Evolutionary conservation across 116 monocot genomes (phyloP).

Genomic region (Zostera marina): DNA sequence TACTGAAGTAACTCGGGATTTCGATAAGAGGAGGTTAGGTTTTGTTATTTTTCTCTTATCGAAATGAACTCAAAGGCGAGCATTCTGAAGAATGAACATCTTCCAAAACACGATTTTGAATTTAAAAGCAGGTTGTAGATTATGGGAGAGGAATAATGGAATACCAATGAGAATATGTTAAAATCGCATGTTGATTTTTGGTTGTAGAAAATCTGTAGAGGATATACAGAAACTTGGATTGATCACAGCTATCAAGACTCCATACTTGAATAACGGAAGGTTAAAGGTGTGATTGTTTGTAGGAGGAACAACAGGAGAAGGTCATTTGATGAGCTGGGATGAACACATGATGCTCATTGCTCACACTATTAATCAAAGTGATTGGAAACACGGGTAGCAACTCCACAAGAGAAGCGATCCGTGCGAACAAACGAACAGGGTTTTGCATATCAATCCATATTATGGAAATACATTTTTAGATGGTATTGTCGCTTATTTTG

Average conservation of each 20-base stretch:
- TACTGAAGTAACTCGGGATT: too few relatives aligned
- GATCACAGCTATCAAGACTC: conserved; percentile 79
- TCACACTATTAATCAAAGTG: conserved; percentile 67
- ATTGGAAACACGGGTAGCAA: conserved; percentile 88
- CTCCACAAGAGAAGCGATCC: conserved; percentile 74
- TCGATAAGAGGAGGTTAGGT: too few relatives aligned
- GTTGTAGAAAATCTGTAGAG: conserved; percentile 44
- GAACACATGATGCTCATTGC: conserved; percentile 92
- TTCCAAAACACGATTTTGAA: conserved; percentile 63
- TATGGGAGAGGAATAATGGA: too few relatives aligned
- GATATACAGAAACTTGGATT: conserved; percentile 56
- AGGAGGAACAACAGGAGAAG: conserved; percentile 90
- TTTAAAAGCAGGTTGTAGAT: conserved; percentile 67
- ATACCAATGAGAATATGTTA: too few relatives aligned
- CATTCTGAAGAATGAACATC: conserved; percentile 14
- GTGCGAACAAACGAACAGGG: conserved; percentile 83
- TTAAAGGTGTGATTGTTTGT: conserved; percentile 89
- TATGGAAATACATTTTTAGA: conserved; percentile 82
- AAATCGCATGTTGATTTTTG: too few relatives aligned
- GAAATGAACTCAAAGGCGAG: too few relatives aligned
- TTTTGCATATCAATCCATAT: conserved; percentile 82
- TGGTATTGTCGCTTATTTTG: conserved; percentile 61
- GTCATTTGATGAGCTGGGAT: conserved; percentile 88
- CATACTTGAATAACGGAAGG: conserved; percentile 76
- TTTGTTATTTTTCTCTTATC: too few relatives aligned